These are phyloP conservation scores for Pulveroboletus sp. DNA, from an alignment of 768 basidiomycete species.

Conservation along the genomic window DNA sequence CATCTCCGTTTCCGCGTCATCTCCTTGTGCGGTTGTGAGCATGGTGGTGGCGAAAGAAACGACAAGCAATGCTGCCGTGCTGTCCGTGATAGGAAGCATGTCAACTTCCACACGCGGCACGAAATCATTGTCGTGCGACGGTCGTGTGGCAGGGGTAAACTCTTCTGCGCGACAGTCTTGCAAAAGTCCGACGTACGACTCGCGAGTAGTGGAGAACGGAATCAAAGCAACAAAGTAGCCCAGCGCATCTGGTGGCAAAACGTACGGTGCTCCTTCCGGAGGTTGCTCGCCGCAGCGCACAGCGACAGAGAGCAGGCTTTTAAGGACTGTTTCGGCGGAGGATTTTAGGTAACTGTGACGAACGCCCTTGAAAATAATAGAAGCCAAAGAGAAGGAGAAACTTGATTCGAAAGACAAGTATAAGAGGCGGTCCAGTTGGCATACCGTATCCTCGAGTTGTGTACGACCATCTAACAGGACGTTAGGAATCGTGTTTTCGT, in stretches of 20 bases:
- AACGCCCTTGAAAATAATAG: slow-evolving; percentile 84
- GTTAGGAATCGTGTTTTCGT: slow-evolving; percentile 45
- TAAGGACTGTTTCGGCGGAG: slow-evolving; percentile 56
- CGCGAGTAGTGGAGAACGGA: slow-evolving; percentile 57
- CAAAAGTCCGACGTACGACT: slow-evolving; percentile 56
- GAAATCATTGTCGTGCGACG: slow-evolving; percentile 39
- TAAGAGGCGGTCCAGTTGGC: slow-evolving; percentile 68
- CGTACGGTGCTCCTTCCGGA: slow-evolving; percentile 39
- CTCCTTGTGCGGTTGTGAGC: slow-evolving; percentile 68
- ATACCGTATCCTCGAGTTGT: slow-evolving; percentile 61
- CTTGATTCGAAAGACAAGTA: slow-evolving; percentile 72
- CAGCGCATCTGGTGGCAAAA: slow-evolving; percentile 56
- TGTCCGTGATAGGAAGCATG: slow-evolving; percentile 59
- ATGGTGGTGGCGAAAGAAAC: slow-evolving; percentile 76
- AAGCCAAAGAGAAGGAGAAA: slow-evolving; percentile 79
- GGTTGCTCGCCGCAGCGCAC: slow-evolving; percentile 38
- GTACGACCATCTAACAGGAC: slow-evolving; percentile 62
- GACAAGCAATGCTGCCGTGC: slow-evolving; percentile 63
- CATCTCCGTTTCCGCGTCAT: slow-evolving; percentile 78
- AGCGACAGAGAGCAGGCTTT: slow-evolving; percentile 61
- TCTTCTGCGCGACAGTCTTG: slow-evolving; percentile 58
- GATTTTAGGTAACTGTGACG: slow-evolving; percentile 62
- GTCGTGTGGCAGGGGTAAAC: slow-evolving; percentile 35
- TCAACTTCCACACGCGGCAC: slow-evolving; percentile 53
- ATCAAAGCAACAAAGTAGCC: slow-evolving; percentile 80